A percentile compares a stretch with the other conserved stretches of the same genome.
Evolutionary conservation across 2,329 filamentous ascomycete genomes (phyloP).

Genomic region (Xylaria sp.): DNA sequence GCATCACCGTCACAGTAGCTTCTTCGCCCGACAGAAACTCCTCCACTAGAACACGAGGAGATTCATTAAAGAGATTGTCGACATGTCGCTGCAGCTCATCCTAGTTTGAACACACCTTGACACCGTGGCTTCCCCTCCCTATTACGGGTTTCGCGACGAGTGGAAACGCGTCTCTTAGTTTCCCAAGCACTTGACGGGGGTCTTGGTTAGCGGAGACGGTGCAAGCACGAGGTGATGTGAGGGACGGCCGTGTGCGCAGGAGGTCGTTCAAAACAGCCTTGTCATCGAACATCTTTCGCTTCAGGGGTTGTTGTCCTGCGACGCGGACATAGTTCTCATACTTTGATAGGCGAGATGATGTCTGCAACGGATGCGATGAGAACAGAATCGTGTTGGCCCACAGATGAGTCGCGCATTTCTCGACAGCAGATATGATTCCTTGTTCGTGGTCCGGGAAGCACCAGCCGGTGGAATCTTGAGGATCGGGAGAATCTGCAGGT

Average conservation of each 20-base stretch:
- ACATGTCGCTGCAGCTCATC: slow-evolving; percentile 52
- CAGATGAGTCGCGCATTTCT: slow-evolving; percentile 56
- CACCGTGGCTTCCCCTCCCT: slow-evolving; percentile 61
- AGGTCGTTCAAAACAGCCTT: slow-evolving; percentile 61
- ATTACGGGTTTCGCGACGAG: slow-evolving; percentile 61
- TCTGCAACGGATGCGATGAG: slow-evolving; percentile 59
- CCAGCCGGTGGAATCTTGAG: slow-evolving; percentile 51
- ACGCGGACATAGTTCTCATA: slow-evolving; percentile 51
- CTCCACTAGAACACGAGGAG: slow-evolving; percentile 57
- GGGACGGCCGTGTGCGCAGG: slow-evolving; percentile 51
- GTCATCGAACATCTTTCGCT: slow-evolving; percentile 62
- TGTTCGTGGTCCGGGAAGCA: slow-evolving; percentile 58
- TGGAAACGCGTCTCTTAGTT: slow-evolving; percentile 46
- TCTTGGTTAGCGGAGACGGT: slow-evolving; percentile 10
- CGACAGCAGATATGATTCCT: slow-evolving; percentile 55
- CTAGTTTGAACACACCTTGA: slow-evolving; percentile 56
- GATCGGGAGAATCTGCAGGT: slow-evolving; percentile 47
- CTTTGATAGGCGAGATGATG: slow-evolving; percentile 49
- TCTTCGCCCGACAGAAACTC: slow-evolving; percentile 61
- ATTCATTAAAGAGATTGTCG: slow-evolving; percentile 51
- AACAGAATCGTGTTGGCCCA: slow-evolving; percentile 65
- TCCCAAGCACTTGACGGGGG: not conserved
- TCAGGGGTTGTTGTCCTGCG: slow-evolving; percentile 58
- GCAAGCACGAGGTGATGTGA: slow-evolving; percentile 56
- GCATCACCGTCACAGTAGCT: slow-evolving; percentile 64